Conservation (phyloP, 192 early-diverging fungal genomes). For the Funneliformis mosseae region DNA sequence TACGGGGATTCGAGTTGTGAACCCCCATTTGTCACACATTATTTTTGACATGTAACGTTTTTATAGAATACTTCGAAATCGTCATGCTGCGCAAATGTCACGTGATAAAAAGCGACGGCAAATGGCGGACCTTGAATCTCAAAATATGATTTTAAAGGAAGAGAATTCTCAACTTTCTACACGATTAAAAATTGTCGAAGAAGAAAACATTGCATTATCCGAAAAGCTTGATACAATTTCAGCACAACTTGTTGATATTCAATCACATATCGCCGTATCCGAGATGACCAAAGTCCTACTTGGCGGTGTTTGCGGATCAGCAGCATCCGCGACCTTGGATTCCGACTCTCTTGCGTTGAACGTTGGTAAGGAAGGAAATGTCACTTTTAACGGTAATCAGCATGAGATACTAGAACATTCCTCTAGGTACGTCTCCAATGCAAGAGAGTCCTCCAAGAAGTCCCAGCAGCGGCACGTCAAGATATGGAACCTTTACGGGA, state of each 20-base stretch:
- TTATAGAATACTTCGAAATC: constrained; percentile 64
- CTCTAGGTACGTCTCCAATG: constrained; percentile 3
- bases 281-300: constrained; percentile 42
- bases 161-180: constrained; percentile 54
- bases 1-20: not conserved
- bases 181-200: constrained; percentile 53
- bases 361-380: constrained; percentile 16
- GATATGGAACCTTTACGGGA: constrained; percentile 31
- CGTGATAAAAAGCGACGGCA: constrained; percentile 75
- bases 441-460: constrained; percentile 26
- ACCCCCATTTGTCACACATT: too few species aligned
- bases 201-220: constrained; percentile 47
- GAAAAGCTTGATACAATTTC: constrained; percentile 37
- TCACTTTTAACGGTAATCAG: not conserved
- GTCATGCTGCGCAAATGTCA: constrained; percentile 75
- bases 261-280: constrained; percentile 44
- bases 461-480: constrained; percentile 35
- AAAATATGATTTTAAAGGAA: constrained; percentile 52
- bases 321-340: constrained; percentile 47
- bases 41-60: too few species aligned
- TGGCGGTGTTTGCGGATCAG: constrained; percentile 57
- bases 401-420: constrained; percentile 21
- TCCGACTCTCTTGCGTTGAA: constrained; percentile 5
- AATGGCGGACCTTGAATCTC: constrained; percentile 57
- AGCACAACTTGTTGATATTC: constrained; percentile 41